phyloP scores from a whole-genome alignment of 352 stramenopile species.

The Phytophthora pini region DNA sequence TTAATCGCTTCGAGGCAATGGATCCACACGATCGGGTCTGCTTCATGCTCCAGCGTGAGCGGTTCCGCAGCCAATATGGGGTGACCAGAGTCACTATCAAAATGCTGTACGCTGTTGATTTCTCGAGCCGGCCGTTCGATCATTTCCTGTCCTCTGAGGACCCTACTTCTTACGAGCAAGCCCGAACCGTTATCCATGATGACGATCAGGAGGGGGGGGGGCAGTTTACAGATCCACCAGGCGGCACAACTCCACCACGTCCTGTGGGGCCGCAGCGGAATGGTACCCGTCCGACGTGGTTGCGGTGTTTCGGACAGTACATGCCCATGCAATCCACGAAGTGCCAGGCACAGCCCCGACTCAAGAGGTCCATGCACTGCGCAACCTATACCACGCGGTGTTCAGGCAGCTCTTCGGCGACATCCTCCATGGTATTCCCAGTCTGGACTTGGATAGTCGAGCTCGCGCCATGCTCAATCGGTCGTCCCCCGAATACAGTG shows the following conservation, averaged over 20 bases:
- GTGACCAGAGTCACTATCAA: constrained; percentile 20
- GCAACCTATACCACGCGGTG: background rate
- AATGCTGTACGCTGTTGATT: constrained; percentile 21
- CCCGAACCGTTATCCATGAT: constrained; percentile 12
- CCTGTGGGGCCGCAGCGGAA: background rate
- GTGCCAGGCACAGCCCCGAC: background rate
- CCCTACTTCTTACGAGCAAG: background rate
- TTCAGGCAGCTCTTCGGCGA: background rate
- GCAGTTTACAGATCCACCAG: constrained; percentile 3
- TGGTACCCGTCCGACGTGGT: background rate
- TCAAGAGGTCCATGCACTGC: background rate
- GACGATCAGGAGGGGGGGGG: constrained; percentile 5
- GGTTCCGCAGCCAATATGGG: constrained; percentile 1
- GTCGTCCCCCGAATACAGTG: no score
- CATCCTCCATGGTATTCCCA: background rate
- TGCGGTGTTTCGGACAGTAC: background rate
- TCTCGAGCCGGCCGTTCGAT: constrained; percentile 1
- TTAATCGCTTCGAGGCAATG: no score
- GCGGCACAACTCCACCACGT: background rate
- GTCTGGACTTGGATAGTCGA: background rate
- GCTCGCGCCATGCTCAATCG: no score
- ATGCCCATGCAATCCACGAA: background rate
- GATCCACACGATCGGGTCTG: constrained; percentile 3
- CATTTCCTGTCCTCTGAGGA: constrained; percentile 24
- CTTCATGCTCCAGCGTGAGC: constrained; percentile 17